Evolutionary conservation across 2,329 filamentous ascomycete genomes (phyloP).

Genomic region (Lasiodiplodia theobromae): DNA sequence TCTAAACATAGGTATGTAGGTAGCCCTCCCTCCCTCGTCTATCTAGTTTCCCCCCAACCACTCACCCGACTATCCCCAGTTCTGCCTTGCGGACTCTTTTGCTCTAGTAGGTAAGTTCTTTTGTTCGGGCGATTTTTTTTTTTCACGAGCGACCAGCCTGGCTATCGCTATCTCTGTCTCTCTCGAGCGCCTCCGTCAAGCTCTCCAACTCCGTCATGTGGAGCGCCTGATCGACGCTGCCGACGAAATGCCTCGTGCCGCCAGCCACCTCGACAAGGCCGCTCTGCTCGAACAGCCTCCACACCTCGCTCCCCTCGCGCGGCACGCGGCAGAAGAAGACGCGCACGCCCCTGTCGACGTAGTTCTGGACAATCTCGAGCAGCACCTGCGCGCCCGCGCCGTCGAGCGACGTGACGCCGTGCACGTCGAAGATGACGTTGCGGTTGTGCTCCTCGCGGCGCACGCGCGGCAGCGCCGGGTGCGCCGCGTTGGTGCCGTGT

Average conservation of each 20-base stretch:
- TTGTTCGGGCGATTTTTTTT: background rate
- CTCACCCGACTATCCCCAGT: background rate
- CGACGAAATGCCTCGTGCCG: conserved; percentile 78
- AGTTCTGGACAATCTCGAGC: conserved; percentile 83
- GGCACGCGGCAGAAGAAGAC: conserved; percentile 75
- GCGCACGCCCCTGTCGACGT: conserved; percentile 76
- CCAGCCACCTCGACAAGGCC: conserved; percentile 88
- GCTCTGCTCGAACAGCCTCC: conserved; percentile 74
- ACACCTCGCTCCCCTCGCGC: conserved; percentile 63
- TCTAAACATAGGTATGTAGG: background rate
- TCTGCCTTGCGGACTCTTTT: background rate
- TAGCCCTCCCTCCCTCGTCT: background rate
- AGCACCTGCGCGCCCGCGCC: conserved; percentile 93
- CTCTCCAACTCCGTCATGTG: conserved; percentile 78
- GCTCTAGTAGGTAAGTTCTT: background rate
- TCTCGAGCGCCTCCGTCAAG: conserved; percentile 36
- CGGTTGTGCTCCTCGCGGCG: conserved; percentile 80
- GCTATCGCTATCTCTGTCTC: background rate
- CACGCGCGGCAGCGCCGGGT: conserved; percentile 85
- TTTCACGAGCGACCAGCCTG: background rate
- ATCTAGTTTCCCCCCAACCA: background rate
- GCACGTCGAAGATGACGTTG: conserved; percentile 96
- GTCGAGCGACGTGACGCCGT: conserved; percentile 94
- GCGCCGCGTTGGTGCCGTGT: conserved; percentile 84
- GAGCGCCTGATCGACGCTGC: conserved; percentile 83